Evolutionary conservation across 345 rosid species (phyloP).

Genomic region (Arabis alpina): DNA sequence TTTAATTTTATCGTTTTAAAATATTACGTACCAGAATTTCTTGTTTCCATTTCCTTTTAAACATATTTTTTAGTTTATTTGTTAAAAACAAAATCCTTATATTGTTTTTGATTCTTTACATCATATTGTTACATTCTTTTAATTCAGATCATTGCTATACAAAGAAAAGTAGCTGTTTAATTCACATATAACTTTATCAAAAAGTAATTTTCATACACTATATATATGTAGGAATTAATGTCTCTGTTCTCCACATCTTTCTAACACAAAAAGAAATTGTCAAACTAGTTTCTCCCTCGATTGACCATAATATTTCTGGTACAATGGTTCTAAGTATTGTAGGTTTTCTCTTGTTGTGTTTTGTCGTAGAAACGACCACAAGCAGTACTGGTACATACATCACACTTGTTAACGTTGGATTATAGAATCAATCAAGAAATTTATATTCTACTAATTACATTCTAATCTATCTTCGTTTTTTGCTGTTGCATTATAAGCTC

Average conservation of each 20-base stretch:
- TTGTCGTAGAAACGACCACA: constrained; percentile 4
- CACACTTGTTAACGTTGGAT: not conserved
- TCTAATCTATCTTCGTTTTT: not conserved
- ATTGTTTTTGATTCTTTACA: not conserved
- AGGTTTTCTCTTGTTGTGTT: not conserved
- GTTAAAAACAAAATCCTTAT: not conserved
- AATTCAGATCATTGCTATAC: not conserved
- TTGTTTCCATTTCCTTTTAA: not conserved
- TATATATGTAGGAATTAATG: not conserved
- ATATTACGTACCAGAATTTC: not conserved
- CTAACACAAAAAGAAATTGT: not conserved
- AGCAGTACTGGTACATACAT: constrained; percentile 13
- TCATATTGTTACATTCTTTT: not conserved
- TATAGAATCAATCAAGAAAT: not conserved
- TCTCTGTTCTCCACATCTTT: constrained; percentile 15
- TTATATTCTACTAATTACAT: not conserved
- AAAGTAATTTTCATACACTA: not conserved
- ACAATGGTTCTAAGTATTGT: constrained; percentile 22
- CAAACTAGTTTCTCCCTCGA: not conserved
- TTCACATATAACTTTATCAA: not conserved
- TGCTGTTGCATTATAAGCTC: not conserved
- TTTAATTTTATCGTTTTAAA: not conserved
- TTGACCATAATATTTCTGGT: constrained; percentile 3
- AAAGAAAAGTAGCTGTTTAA: not conserved
- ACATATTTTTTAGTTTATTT: not conserved